A percentile compares a stretch with the other conserved stretches of the same genome.
Evolutionary conservation across 2,329 filamentous ascomycete species (phyloP).

Genomic region (Didymella pomorum): DNA sequence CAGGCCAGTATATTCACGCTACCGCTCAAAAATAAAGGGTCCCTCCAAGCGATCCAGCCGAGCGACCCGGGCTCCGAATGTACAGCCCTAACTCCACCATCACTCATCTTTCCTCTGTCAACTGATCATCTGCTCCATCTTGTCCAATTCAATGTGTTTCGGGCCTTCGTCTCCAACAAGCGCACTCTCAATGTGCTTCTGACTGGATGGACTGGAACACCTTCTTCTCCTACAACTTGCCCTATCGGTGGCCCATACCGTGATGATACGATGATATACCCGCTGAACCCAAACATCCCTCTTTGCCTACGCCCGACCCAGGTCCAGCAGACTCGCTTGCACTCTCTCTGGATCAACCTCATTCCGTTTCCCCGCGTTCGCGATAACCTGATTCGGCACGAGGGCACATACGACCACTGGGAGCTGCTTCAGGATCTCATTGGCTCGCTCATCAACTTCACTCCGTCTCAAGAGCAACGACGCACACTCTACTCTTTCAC

Average conservation of each 20-base stretch:
- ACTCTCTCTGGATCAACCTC: not conserved
- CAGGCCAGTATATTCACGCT: not conserved
- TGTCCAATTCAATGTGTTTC: not conserved
- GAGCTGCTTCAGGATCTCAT: not conserved
- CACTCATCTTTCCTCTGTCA: not conserved
- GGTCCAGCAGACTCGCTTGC: not conserved
- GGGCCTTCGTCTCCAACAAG: not conserved
- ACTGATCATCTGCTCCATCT: not conserved
- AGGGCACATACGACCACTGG: not conserved
- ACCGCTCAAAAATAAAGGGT: not conserved
- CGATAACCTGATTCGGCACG: not conserved
- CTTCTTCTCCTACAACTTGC: conserved; percentile 15
- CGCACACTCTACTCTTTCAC: not conserved
- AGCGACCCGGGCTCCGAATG: not conserved
- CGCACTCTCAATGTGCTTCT: not conserved
- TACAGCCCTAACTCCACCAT: not conserved
- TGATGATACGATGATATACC: conserved; percentile 16
- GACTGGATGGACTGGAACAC: conserved; percentile 11
- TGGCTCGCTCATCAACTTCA: not conserved
- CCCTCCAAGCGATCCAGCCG: not conserved
- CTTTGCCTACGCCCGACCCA: not conserved
- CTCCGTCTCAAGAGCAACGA: not conserved
- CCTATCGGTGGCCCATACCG: conserved; percentile 13
- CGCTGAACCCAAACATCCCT: conserved; percentile 18
- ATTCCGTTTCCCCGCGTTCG: not conserved